A percentile compares a stretch with the other conserved stretches of the same genome.
These are phyloP conservation scores for Penicillium alfredii DNA, from an alignment of 495 filamentous ascomycete genomes.

Conservation along the genomic window DNA sequence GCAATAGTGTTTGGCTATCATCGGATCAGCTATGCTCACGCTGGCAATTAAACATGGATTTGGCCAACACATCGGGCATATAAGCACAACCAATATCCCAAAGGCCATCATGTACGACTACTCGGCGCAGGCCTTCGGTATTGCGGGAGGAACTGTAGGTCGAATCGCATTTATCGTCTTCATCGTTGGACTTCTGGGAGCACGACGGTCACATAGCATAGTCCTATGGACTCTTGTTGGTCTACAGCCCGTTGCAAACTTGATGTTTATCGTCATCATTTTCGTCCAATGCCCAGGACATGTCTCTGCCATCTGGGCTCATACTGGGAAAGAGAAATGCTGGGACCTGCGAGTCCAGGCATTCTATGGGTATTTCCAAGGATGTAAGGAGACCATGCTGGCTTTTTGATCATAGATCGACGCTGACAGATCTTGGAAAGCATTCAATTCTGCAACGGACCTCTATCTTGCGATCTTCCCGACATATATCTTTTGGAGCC, in stretches of 20 bases:
- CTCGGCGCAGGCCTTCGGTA: conserved; percentile 20
- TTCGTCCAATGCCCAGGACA: conserved; percentile 37
- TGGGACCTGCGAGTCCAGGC: conserved; percentile 29
- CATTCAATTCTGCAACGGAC: conserved; percentile 41
- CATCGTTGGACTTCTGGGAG: conserved; percentile 33
- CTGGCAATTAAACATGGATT: conserved; percentile 20
- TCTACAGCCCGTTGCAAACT: conserved; percentile 23
- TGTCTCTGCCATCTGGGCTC: conserved; percentile 33
- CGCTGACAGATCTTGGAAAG: conserved; percentile 9
- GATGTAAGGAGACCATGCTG: conserved; percentile 22
- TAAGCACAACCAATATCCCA: conserved; percentile 2
- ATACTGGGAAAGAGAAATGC: conserved; percentile 27
- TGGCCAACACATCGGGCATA: conserved; percentile 12
- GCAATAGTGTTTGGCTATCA: conserved; percentile 14
- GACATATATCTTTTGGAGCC: conserved; percentile 36
- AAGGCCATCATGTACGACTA: conserved; percentile 26
- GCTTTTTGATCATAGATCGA: not conserved
- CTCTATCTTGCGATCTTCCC: conserved; percentile 47
- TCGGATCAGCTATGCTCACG: conserved; percentile 23
- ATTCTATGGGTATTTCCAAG: conserved; percentile 36
- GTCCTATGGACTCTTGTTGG: conserved; percentile 30
- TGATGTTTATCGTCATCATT: conserved; percentile 29
- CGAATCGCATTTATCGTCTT: conserved; percentile 38
- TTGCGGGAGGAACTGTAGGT: conserved; percentile 18
- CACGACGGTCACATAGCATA: conserved; percentile 17